Base-by-base conservation (phyloP, 2,329 filamentous ascomycete genomes). In the Penicillium corylophilum region DNA sequence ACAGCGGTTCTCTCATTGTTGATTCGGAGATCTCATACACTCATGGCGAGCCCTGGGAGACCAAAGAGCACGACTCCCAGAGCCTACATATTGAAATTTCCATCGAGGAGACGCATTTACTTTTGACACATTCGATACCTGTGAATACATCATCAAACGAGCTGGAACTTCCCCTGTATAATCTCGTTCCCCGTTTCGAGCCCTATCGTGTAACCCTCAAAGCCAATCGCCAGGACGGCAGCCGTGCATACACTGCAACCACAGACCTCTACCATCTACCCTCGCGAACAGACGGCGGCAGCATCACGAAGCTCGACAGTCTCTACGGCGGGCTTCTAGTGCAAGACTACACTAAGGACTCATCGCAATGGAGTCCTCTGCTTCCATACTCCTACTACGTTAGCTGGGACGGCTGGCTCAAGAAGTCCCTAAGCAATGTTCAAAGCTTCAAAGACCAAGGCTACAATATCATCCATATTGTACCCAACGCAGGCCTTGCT, bases 321-420 rank as follows among this genome's bases (percentile, higher is more conserved):
- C 66, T 79, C 0, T 69, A 74, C 51, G 76, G 77, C 15, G 77
- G 75, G 6, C 68, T 80, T 20, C 61, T 73, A 5, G 69, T 79
- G 0, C 71, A 72, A 33, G 73, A 74, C 48, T 68, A 66, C 39
- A 65, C 63, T 15, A 20, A 33, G 1, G 45, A 55, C 26, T 43
- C 53, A 9, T 57, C 54, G n/a, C n/a, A n/a, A 8, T 76, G 72
- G 67, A 68, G 68, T 29, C 59, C 72, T 0, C 48, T 80, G 5
- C 69, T 79, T n/a, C 77, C 78, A 0, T 76, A 76, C 54, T 74
- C 74, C 1, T 76, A 73, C 59, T 80, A 78, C 56, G 72, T 71
- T 2, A 65, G 60, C 28, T 78, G 75, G 69, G 73, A 69, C 56
- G 64, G 62, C 51, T 74, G 57, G 54, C 50, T 69, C 61, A 52